Conservation (phyloP, 1,284 basidiomycete species). For the Omphalotus olearius region DNA sequence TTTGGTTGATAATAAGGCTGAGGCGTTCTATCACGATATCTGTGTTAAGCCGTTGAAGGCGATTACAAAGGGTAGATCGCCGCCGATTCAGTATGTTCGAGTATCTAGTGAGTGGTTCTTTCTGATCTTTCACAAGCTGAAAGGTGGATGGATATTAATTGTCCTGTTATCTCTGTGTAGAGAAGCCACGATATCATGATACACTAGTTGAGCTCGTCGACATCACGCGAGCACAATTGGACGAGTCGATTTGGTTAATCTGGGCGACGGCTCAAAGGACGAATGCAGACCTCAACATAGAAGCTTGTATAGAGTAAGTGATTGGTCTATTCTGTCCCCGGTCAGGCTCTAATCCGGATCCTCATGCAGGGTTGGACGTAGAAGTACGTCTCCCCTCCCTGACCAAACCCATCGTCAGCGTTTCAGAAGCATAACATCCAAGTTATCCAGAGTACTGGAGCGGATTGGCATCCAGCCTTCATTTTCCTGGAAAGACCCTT, state of each 20-base stretch:
- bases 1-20: not conserved
- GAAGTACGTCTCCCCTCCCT: slow-evolving; percentile 13
- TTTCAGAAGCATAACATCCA: slow-evolving; percentile 24
- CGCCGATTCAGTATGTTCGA: slow-evolving; percentile 2
- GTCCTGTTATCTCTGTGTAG: not conserved
- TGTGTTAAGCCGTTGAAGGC: slow-evolving; percentile 6
- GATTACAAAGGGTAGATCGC: not conserved
- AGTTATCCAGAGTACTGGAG: slow-evolving; percentile 19
- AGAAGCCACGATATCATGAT: slow-evolving; percentile 2
- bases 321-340: not conserved
- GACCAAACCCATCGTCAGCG: not conserved
- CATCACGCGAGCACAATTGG: slow-evolving; percentile 8
- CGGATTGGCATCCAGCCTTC: slow-evolving; percentile 18
- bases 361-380: slow-evolving; percentile 21
- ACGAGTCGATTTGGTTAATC: slow-evolving; percentile 16
- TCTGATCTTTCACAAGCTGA: too few relatives aligned
- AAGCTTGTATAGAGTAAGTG: slow-evolving; percentile 18
- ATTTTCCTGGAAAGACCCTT: slow-evolving; percentile 18
- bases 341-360: not conserved
- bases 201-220: slow-evolving; percentile 8
- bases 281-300: slow-evolving; percentile 18
- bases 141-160: not conserved
- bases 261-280: slow-evolving; percentile 18
- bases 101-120: not conserved
- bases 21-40: slow-evolving; percentile 2